These are phyloP conservation scores for Xylariaceae sp. DNA, from an alignment of 2,329 filamentous ascomycete genomes.

Conservation along the genomic window DNA sequence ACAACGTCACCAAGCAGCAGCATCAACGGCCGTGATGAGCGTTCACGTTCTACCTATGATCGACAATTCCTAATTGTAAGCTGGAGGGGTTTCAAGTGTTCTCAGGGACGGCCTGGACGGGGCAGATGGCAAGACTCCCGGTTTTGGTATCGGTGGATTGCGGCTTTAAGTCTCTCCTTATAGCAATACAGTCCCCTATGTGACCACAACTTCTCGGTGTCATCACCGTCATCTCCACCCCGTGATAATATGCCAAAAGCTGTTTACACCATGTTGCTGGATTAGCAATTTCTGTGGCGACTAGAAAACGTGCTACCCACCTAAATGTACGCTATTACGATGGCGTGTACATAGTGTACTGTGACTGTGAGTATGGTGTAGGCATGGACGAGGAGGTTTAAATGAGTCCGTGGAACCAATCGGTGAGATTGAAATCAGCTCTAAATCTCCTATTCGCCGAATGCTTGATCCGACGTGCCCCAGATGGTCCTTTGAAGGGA, in stretches of 20 bases:
- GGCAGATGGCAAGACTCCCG: background rate
- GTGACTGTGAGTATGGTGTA: background rate
- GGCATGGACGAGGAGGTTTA: background rate
- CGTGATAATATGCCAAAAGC: background rate
- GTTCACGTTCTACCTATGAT: background rate
- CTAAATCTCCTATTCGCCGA: background rate
- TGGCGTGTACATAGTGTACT: background rate
- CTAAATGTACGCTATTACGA: background rate
- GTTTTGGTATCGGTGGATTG: slow-evolving; percentile 1
- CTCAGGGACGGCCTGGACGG: background rate
- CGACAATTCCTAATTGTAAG: background rate
- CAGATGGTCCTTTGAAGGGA: background rate
- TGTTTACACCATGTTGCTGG: background rate
- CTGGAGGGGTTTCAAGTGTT: background rate
- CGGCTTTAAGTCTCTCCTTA: slow-evolving; percentile 13
- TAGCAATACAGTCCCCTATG: slow-evolving; percentile 11
- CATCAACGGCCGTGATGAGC: background rate
- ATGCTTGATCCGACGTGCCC: background rate
- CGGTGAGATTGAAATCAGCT: background rate
- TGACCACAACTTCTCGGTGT: background rate
- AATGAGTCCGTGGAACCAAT: background rate
- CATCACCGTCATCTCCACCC: background rate
- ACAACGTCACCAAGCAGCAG: background rate
- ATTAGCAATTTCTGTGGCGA: background rate
- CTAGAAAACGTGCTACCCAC: background rate